phyloP scores from a whole-genome alignment of 805 yeast genomes.

The Candida loeiensis region DNA sequence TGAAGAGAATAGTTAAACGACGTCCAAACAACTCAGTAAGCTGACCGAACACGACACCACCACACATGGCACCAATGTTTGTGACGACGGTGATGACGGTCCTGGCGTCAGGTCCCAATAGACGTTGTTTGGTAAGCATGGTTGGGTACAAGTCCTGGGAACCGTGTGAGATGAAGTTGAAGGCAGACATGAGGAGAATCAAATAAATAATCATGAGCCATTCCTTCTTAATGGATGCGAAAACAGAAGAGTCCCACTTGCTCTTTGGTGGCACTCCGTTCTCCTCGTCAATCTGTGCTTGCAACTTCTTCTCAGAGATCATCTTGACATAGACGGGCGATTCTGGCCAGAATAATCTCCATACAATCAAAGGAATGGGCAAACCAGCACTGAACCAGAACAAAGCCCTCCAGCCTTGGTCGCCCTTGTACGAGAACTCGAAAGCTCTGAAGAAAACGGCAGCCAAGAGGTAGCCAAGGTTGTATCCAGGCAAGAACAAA shows the following conservation, averaged over 20 bases:
- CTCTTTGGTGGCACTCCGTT: slow-evolving; percentile 1
- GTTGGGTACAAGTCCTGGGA: slow-evolving; percentile 74
- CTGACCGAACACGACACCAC: slow-evolving; percentile 62
- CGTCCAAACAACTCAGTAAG: slow-evolving; percentile 57
- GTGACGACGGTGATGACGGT: slow-evolving; percentile 63
- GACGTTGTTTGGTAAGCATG: slow-evolving; percentile 51
- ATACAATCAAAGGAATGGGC: slow-evolving; percentile 19
- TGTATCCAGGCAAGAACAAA: slow-evolving; percentile 26
- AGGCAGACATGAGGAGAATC: slow-evolving; percentile 54
- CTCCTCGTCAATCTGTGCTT: slow-evolving; percentile 2
- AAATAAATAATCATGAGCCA: slow-evolving; percentile 34
- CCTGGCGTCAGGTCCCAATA: slow-evolving; percentile 40
- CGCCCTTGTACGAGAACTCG: slow-evolving; percentile 14
- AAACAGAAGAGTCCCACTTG: slow-evolving; percentile 2
- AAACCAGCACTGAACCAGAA: slow-evolving; percentile 27
- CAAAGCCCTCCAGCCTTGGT: slow-evolving; percentile 21
- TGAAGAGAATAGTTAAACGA: slow-evolving; percentile 47
- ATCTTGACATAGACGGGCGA: slow-evolving; percentile 8
- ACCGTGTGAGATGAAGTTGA: slow-evolving; percentile 71
- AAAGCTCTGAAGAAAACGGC: slow-evolving; percentile 23
- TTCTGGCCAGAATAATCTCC: slow-evolving; percentile 17
- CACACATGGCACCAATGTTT: slow-evolving; percentile 64
- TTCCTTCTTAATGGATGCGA: slow-evolving; percentile 14
- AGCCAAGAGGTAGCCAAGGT: slow-evolving; percentile 22
- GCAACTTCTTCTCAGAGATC: not conserved